A percentile compares a stretch with the other conserved stretches of the same genome.
These are phyloP conservation scores for Solanum medicagineum DNA, from an alignment of 257 asterid genomes.

Conservation along the genomic window DNA sequence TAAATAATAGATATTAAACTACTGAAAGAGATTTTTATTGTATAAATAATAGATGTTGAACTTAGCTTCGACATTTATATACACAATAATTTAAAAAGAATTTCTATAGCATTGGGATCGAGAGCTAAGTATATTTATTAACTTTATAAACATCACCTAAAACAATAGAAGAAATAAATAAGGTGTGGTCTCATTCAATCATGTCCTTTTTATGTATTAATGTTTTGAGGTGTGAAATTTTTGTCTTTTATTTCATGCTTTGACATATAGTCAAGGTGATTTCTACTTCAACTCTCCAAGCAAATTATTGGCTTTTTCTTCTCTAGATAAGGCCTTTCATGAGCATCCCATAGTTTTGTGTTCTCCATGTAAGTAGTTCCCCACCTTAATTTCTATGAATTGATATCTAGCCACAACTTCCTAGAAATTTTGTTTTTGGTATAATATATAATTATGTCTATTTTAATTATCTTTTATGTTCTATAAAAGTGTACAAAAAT, in stretches of 20 bases:
- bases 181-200: not conserved
- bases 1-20: no score
- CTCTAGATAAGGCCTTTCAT: not conserved
- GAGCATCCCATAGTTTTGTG: not conserved
- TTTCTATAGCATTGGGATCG: no score
- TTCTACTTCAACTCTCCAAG: not conserved
- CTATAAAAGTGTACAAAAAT: no score
- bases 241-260: not conserved
- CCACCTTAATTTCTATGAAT: not conserved
- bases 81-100: no score
- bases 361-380: not conserved
- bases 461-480: no score
- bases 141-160: no score
- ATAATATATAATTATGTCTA: rapidly evolving
- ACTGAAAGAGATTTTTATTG: no score
- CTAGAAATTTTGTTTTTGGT: not conserved
- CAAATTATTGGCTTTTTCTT: not conserved
- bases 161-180: no score
- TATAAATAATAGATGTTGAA: no score
- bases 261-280: not conserved
- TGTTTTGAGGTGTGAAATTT: not conserved
- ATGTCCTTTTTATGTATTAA: not conserved
- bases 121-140: no score
- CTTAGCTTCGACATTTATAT: no score
- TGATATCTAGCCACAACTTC: not conserved